Percentiles rank a stretch among this genome's conserved stretches.
Evolutionary conservation across 345 rosid species (phyloP).

Genomic region (Citrus hindsii): DNA sequence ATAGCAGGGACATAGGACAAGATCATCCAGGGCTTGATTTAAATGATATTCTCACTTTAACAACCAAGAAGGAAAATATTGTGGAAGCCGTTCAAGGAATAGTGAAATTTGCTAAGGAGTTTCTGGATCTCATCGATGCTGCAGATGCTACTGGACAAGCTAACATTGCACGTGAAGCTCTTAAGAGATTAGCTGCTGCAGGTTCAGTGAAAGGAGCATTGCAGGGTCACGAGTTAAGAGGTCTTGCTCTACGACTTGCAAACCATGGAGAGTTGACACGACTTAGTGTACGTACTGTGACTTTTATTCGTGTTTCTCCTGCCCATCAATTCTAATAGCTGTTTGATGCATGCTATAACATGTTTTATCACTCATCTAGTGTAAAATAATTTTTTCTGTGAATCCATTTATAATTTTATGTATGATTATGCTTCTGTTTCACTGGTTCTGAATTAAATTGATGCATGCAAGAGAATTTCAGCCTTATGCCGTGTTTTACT

Average conservation of each 20-base stretch:
- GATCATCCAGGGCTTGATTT: constrained; percentile 68
- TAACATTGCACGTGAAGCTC: constrained; percentile 93
- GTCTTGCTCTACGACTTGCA: constrained; percentile 94
- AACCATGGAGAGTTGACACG: constrained; percentile 96
- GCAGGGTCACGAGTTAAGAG: constrained; percentile 79
- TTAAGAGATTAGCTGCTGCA: constrained; percentile 91
- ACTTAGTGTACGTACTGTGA: constrained; percentile 57
- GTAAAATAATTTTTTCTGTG: not conserved
- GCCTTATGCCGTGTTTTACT: not conserved
- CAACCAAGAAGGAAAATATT: constrained; percentile 84
- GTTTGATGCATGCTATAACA: constrained; percentile 14
- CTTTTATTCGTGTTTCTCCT: constrained; percentile 9
- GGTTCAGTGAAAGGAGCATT: constrained; percentile 97
- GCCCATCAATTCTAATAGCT: not conserved
- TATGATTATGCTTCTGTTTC: not conserved
- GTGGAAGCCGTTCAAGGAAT: constrained; percentile 96
- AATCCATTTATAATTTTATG: not conserved
- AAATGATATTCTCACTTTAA: constrained; percentile 79
- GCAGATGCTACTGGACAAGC: constrained; percentile 98
- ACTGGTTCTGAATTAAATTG: not conserved
- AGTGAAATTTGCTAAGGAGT: constrained; percentile 86
- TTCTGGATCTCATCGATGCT: constrained; percentile 96
- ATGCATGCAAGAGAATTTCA: not conserved
- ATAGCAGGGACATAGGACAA: constrained; percentile 90
- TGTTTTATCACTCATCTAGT: not conserved